phyloP scores from a whole-genome alignment of 208 protist species.

The Wallacemonas sp. region DNA sequence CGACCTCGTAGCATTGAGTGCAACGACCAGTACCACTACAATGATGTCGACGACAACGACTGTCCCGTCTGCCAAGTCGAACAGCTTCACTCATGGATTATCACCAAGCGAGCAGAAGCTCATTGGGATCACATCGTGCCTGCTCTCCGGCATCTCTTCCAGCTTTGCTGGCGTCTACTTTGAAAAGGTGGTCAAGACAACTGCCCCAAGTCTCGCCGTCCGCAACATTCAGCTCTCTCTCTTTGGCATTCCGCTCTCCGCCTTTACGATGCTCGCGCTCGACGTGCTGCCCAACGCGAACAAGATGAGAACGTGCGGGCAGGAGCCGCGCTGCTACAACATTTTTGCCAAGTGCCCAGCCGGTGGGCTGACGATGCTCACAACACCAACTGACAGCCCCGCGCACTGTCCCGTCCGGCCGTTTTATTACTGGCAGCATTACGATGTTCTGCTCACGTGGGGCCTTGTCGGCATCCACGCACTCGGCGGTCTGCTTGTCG shows the following conservation, averaged over 20 bases:
- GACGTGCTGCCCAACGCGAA: constrained; percentile 56
- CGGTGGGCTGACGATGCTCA: not conserved
- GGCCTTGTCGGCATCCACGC: constrained; percentile 72
- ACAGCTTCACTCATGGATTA: too few species aligned
- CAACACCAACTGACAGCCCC: not conserved
- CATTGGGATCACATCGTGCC: constrained; percentile 53
- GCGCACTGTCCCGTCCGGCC: constrained; percentile 28
- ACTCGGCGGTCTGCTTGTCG: constrained; percentile 77
- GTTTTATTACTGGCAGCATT: constrained; percentile 73
- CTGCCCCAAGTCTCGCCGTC: constrained; percentile 59
- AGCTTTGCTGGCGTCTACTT: constrained; percentile 87
- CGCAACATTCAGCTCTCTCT: constrained; percentile 84
- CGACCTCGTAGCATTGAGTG: not conserved
- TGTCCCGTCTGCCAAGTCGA: not conserved
- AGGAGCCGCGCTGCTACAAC: constrained; percentile 29
- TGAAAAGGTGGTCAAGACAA: constrained; percentile 82
- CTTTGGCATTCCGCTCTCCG: constrained; percentile 70
- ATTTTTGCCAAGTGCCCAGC: constrained; percentile 20
- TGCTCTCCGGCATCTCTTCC: constrained; percentile 66
- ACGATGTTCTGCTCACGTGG: constrained; percentile 55
- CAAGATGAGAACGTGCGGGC: constrained; percentile 15
- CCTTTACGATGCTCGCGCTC: constrained; percentile 57
- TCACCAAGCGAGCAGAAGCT: constrained; percentile 34
- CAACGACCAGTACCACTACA: not conserved
- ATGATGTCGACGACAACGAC: not conserved